Evolutionary conservation across 2,329 filamentous ascomycete species (phyloP), one percentile per base, ranked within the genome.

Genomic region (Ophiocordyceps polyrhachis-furcata): DNA sequence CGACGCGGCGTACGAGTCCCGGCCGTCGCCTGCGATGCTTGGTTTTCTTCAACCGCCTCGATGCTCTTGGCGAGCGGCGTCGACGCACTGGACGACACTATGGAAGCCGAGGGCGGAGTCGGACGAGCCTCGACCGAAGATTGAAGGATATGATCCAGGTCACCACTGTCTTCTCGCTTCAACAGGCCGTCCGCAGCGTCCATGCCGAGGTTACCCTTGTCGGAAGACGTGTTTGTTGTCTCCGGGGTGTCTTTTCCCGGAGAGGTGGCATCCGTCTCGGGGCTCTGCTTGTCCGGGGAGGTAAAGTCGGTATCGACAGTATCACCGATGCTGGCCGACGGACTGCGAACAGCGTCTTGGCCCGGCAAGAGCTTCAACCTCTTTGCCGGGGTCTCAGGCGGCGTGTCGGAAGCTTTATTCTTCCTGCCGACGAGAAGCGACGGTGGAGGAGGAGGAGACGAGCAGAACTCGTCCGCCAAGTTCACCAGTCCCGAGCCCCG

Each of bases 301-400:
- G 71, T 74, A 3, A 19, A n/a, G 11, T 19, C 35, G 3, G 62
- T 65, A 41, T 64, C 61, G 0, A 53, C 45, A 11, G 53, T 53
- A 19, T 56, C 56, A 6, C 50, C 57, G 14, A 48, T 56, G 46
- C 51, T 56, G 1, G 31, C 31, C 31, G 31, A n/a, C 31, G 31
- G 31, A 32, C 31, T 38, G 17, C n/a, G 9, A 17, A 4, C n/a
- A 4, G 3, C 17, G 7, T 38, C 17, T 17, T 19, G n/a, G 8
- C 53, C 53, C 17, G 52, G 44, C 25, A 51, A 44, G 25, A 53
- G 50, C 53, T 69, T 73, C 13, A 62, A 57, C 46, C 61, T 66
- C 53, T 76, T 76, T 0, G 70, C 61, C 0, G 73, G 73, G 0
- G 73, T 77, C 13, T 69, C 60, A 0, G 73, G 73, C 1, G 73